Base-by-base conservation (phyloP, 371 early-diverging fungal species). In the Thermomucor indicae-seudaticae region DNA sequence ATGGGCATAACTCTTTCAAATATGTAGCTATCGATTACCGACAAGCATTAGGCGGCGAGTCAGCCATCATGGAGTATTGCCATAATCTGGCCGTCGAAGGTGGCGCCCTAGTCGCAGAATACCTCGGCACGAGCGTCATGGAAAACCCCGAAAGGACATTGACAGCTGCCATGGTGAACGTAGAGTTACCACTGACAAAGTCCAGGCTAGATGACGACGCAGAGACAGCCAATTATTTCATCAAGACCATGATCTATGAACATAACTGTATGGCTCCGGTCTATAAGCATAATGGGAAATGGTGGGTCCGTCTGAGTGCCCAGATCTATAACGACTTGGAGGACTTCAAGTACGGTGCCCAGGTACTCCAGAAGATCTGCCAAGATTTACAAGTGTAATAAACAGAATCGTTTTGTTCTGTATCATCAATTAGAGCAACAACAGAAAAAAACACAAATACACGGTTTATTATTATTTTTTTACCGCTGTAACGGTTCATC, bases 311-410 rank as follows among this genome's bases (percentile, higher is more conserved):
- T 17, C 57, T 83, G 6, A 75, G 75, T 6, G 65, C 78, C 2
- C 86, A 88, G 47, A 68, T 88, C 37, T 86, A 83, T 43, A 72
- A 72, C 35, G 79, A 77, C 47, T 41, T 78, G 37, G 48, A 60
- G 2, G 85, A 88, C 48, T 80, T 78, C 53, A 55, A 61, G 29
- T 45, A 62, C 14, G 64, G 75, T 22, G 74, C 52, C 5, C 53
- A 75, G 14, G 71, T 75, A 14, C 60, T 82, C 47, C 53, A 65
- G 51, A 55, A 64, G 32, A 53, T 68, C 1, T 55, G 67, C 39
- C 54, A 63, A 11, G 60, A 60, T 35, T 41, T 76, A n/a, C 67
- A 78, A 46, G 47, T 47, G 20, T 46, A 37, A 29, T 2, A 8
- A 19, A 37, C 5, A 14, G 37, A n/a, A n/a, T n/a, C n/a, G n/a